These are phyloP conservation scores for Angophora floribunda DNA, from an alignment of 345 rosid species.

Conservation along the genomic window DNA sequence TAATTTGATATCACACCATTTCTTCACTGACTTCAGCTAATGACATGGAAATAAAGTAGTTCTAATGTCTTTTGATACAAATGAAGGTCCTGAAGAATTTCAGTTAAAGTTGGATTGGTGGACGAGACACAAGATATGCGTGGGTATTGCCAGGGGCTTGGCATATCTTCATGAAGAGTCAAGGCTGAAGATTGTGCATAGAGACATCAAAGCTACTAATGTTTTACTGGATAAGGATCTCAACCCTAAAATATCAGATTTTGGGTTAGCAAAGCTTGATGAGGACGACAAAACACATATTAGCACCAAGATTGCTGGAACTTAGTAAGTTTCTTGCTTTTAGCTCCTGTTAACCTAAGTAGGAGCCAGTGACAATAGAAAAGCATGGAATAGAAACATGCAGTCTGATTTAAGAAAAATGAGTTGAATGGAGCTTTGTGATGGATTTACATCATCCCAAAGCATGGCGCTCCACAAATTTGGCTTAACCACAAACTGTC, in stretches of 20 bases:
- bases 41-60: background rate
- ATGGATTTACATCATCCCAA: no score
- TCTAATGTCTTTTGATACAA: background rate
- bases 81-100: background rate
- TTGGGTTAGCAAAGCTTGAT: constrained; percentile 27
- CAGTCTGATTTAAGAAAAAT: no score
- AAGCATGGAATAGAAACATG: no score
- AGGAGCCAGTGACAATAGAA: background rate
- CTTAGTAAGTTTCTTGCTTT: constrained; percentile 8
- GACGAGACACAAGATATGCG: constrained; percentile 11
- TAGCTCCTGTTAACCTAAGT: background rate
- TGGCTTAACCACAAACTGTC: no score
- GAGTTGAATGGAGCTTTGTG: no score
- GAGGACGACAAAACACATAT: constrained; percentile 24
- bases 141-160: constrained; percentile 22
- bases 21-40: background rate
- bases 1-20: background rate
- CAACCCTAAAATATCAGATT: constrained; percentile 25
- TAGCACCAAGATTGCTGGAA: constrained; percentile 23
- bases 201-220: constrained; percentile 30
- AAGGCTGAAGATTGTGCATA: constrained; percentile 23
- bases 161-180: constrained; percentile 30
- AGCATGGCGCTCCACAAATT: no score
- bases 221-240: constrained; percentile 17
- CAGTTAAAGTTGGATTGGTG: constrained; percentile 8